Evolutionary conservation across 768 basidiomycete species (phyloP).

Genomic region (Xerocomus brunneocitrinus): DNA sequence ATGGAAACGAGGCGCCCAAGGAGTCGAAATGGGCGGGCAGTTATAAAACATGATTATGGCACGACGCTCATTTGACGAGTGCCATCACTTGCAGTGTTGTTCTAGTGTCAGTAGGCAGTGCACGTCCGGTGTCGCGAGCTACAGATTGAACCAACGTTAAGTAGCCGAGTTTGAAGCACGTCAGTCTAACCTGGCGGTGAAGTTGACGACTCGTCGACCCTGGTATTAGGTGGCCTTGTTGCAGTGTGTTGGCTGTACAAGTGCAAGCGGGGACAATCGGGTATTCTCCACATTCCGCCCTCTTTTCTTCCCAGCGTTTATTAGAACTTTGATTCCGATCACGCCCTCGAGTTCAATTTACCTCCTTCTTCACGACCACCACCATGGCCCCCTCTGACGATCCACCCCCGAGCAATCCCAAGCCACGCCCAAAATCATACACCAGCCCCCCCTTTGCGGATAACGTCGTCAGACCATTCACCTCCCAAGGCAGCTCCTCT

Average conservation of each 20-base stretch:
- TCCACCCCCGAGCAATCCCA: not conserved
- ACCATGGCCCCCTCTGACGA: not conserved
- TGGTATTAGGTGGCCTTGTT: not conserved
- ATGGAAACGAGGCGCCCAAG: not conserved
- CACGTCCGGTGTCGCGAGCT: not conserved
- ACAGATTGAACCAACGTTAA: no score
- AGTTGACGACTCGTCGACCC: not conserved
- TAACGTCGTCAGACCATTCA: constrained; percentile 25
- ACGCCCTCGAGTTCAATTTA: not conserved
- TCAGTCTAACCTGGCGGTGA: not conserved
- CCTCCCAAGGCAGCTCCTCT: constrained; percentile 23
- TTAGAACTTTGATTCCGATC: not conserved
- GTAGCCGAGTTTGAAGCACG: not conserved
- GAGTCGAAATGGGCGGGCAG: no score
- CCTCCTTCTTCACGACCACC: not conserved
- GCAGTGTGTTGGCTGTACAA: not conserved
- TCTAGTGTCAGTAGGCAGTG: not conserved
- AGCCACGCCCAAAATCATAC: constrained; percentile 5
- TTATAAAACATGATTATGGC: not conserved
- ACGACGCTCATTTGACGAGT: not conserved
- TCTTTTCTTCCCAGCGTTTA: not conserved
- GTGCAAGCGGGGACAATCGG: not conserved
- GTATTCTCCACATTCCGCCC: not conserved
- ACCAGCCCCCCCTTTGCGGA: constrained; percentile 25
- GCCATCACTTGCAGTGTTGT: not conserved